Conservation (phyloP, 2,329 filamentous ascomycete species). For the Aspergillus hiratsukae region DNA sequence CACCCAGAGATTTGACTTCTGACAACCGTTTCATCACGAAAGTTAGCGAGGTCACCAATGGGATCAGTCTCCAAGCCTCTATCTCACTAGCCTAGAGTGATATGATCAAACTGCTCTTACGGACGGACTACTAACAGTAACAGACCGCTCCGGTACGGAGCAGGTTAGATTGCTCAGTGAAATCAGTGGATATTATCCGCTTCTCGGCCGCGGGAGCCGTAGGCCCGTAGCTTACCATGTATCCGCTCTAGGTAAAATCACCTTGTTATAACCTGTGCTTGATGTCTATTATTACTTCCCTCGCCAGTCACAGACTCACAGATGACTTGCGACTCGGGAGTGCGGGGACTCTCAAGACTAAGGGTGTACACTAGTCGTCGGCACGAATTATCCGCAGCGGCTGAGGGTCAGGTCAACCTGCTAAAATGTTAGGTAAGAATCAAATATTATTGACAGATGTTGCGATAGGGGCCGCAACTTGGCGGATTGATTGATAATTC, state of each 20-base stretch:
- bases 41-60: background rate
- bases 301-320: too few species aligned
- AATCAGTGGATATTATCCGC: background rate
- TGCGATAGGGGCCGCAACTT: background rate
- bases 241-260: too few species aligned
- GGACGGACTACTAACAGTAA: too few species aligned
- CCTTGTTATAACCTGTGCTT: too few species aligned
- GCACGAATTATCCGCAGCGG: background rate
- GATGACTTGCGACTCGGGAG: background rate
- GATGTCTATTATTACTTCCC: too few species aligned
- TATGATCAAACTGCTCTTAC: background rate
- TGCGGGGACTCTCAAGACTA: background rate
- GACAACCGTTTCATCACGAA: background rate
- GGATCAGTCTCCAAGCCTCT: too few species aligned
- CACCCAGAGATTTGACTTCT: background rate
- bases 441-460: background rate
- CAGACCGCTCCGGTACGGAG: background rate
- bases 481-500: background rate
- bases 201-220: background rate
- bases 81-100: too few species aligned
- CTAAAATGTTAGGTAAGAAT: background rate
- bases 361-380: background rate
- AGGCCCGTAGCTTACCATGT: too few species aligned
- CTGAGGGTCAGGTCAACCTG: background rate
- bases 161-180: background rate